These are phyloP conservation scores for Peniophora sp. DNA, from an alignment of 1,284 basidiomycete species.

Conservation along the genomic window DNA sequence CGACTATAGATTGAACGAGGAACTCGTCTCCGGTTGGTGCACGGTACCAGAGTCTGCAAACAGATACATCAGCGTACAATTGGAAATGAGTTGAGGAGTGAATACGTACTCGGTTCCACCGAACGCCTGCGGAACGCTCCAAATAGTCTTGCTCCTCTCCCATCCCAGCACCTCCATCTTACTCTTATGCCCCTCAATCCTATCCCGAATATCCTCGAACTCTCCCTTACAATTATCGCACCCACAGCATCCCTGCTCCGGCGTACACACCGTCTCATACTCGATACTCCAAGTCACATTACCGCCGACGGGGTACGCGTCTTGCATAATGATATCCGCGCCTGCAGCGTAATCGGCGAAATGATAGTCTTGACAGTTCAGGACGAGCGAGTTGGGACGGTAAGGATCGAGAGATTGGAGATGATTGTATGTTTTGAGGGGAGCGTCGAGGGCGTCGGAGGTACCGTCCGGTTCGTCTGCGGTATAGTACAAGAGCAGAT, in stretches of 20 bases:
- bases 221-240: constrained; percentile 44
- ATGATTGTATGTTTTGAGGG: constrained; percentile 45
- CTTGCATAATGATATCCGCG: constrained; percentile 54
- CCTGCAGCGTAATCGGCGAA: constrained; percentile 53
- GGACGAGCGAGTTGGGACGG: constrained; percentile 66
- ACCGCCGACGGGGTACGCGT: constrained; percentile 54
- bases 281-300: constrained; percentile 57
- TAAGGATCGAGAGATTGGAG: constrained; percentile 66
- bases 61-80: background rate
- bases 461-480: constrained; percentile 71
- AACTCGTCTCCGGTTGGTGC: constrained; percentile 63
- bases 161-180: constrained; percentile 54
- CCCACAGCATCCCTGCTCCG: constrained; percentile 63
- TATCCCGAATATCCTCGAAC: constrained; percentile 54
- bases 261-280: constrained; percentile 47
- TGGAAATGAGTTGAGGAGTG: background rate
- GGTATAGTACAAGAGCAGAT: constrained; percentile 75
- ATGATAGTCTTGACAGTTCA: constrained; percentile 67
- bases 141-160: constrained; percentile 55
- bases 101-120: constrained; percentile 47
- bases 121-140: constrained; percentile 75
- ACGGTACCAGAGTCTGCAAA: constrained; percentile 54
- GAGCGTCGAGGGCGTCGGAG: constrained; percentile 56
- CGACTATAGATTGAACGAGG: constrained; percentile 53
- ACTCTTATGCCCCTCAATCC: constrained; percentile 55